These are phyloP conservation scores for Phytophthora kernoviae DNA, from an alignment of 352 stramenopile species.

Conservation along the genomic window DNA sequence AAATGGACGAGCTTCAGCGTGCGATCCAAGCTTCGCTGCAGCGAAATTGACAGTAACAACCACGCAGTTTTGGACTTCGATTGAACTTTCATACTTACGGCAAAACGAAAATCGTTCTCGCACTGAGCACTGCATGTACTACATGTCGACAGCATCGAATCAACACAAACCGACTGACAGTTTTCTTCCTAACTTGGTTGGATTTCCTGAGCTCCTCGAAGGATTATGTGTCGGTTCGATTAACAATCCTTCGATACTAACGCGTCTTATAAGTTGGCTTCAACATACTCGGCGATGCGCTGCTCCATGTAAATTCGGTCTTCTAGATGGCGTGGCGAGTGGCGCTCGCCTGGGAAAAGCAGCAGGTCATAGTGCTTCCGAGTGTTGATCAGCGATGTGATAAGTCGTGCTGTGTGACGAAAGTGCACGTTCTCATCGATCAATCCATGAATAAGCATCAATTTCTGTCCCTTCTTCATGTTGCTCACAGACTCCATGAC, in stretches of 20 bases:
- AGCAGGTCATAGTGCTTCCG: conserved; percentile 97
- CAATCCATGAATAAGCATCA: conserved; percentile 96
- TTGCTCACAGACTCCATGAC: conserved; percentile 94
- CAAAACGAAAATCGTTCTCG: conserved; percentile 7
- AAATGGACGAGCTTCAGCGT: conserved; percentile 78
- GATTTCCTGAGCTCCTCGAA: background rate
- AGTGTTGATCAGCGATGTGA: conserved; percentile 94
- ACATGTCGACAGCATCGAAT: background rate
- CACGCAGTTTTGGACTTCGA: conserved; percentile 15
- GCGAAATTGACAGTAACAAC: conserved; percentile 35
- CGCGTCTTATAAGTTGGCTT: conserved; percentile 66
- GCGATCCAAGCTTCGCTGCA: conserved; percentile 83
- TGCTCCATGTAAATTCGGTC: conserved; percentile 97
- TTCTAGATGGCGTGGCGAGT: conserved; percentile 92
- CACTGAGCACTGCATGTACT: conserved; percentile 29
- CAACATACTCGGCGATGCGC: conserved; percentile 90
- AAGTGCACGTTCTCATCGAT: conserved; percentile 99
- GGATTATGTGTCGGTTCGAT: background rate
- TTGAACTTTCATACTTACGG: conserved; percentile 2
- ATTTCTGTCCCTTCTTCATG: conserved; percentile 87
- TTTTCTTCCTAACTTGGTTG: background rate
- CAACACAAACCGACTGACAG: background rate
- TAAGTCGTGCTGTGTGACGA: conserved; percentile 96
- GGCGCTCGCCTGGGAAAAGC: conserved; percentile 95
- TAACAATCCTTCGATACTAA: conserved; percentile 16